Conservation (phyloP, 345 rosid genomes). For the Passiflora organensis region DNA sequence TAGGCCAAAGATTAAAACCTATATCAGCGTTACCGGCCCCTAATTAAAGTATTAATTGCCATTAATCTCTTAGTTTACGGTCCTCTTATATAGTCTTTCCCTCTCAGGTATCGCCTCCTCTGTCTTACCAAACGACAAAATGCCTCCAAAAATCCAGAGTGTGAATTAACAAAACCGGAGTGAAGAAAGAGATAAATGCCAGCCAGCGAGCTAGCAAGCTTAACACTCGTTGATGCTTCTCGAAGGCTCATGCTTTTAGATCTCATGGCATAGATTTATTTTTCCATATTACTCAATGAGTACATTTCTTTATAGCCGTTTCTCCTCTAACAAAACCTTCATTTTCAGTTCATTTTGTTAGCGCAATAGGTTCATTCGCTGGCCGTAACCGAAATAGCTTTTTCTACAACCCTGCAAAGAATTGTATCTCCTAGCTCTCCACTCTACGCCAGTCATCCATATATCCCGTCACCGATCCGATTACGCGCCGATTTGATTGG, state of each 20-base stretch:
- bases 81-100: background rate
- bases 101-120: slow-evolving; percentile 12
- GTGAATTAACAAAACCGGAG: background rate
- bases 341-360: too few species aligned
- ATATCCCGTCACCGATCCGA: slow-evolving; percentile 13
- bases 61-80: slow-evolving; percentile 11
- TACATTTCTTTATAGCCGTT: too few species aligned
- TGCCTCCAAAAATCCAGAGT: slow-evolving; percentile 4
- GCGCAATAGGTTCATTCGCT: background rate
- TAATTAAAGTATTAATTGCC: slow-evolving; percentile 7
- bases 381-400: too few species aligned
- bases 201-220: too few species aligned
- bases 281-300: background rate
- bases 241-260: slow-evolving; percentile 32
- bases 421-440: slow-evolving; percentile 2
- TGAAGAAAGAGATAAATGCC: slow-evolving; percentile 4
- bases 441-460: background rate
- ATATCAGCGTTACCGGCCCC: slow-evolving; percentile 4
- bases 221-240: slow-evolving; percentile 20
- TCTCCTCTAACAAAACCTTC: too few species aligned
- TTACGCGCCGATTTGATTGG: slow-evolving; percentile 12
- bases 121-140: slow-evolving; percentile 9
- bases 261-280: slow-evolving; percentile 34
- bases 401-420: too few species aligned
- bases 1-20: too few species aligned